Evolutionary conservation across 164 flowering plant genomes (phyloP).

Genomic region (Aristolochia californica): DNA sequence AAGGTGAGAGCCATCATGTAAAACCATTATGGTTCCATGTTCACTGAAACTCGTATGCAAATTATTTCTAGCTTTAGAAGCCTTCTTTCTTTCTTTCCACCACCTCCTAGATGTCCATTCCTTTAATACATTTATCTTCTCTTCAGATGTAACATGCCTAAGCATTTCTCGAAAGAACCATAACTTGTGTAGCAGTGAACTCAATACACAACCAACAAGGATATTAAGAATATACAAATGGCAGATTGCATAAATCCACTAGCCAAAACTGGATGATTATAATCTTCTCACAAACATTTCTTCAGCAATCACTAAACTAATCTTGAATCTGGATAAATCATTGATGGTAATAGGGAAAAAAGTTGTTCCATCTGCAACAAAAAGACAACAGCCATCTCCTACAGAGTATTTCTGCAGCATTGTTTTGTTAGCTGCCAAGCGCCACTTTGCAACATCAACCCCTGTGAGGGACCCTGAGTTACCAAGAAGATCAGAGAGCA

Average conservation of each 20-base stretch:
- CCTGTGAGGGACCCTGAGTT: constrained; percentile 82
- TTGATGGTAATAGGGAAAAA: constrained; percentile 57
- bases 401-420: constrained; percentile 72
- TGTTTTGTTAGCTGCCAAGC: constrained; percentile 90
- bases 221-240: neutral
- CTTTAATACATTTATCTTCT: constrained; percentile 26
- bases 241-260: neutral
- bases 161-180: constrained; percentile 31
- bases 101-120: constrained; percentile 79
- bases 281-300: constrained; percentile 1
- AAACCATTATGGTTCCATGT: constrained; percentile 29
- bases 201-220: neutral
- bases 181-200: constrained; percentile 9
- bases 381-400: constrained; percentile 72
- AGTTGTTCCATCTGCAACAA: constrained; percentile 89
- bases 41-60: constrained; percentile 11
- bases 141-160: constrained; percentile 12
- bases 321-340: constrained; percentile 18
- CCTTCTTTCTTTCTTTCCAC: constrained; percentile 74
- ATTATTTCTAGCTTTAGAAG: constrained; percentile 30
- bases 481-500: constrained; percentile 76
- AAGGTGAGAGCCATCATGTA: too few species aligned
- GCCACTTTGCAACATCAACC: constrained; percentile 80
- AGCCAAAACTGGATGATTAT: neutral
- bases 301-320: constrained; percentile 18